Evolutionary conservation across 1,284 basidiomycete genomes (phyloP), one percentile per base, ranked within the genome.

Genomic region (Sphaerobolus stellatus): DNA sequence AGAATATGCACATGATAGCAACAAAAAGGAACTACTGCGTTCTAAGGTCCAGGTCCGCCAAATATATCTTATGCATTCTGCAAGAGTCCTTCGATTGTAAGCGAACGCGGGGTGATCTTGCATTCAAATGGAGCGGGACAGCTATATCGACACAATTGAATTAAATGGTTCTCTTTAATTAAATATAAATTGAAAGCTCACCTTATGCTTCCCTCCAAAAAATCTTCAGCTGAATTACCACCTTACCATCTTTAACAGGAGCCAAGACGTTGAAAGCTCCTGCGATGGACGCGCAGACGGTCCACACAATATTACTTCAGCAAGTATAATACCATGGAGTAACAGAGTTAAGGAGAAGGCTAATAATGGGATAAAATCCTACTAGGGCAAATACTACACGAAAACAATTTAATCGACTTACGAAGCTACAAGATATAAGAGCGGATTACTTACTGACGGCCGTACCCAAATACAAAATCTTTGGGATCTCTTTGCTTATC

Each of bases 401-500:
- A 18, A 18, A 36, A 36, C 33, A 18, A 36, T 36, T 36, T 24
- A 13, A 22, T n/a, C n/a, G n/a, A n/a, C n/a, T n/a, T n/a, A n/a
- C n/a, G n/a, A n/a, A n/a, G n/a, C n/a, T n/a, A n/a, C n/a, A n/a
- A n/a, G n/a, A n/a, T n/a, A n/a, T n/a, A 18, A 43, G 41, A 43
- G 28, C 8, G 41, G 14, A 22, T 8, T 6, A 43, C 20, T 4
- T 4, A 43, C 4, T 78, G 69, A 43, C 72, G 66, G 31, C 80
- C 78, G 54, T 75, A 79, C 3, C 79, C 79, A 52, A 76, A 79
- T 1, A 67, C 62, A 48, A 71, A 70, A 4, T 58, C 59, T 34
- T 57, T 58, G 8, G 75, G 71, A 55, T 71, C 71, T 25, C 68
- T 67, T 24, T 70, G 67, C 22, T 54, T 48, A 14, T 58, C 51